Conservation (phyloP, 2,329 filamentous ascomycete species). For the Trichoderma atrobrunneum region DNA sequence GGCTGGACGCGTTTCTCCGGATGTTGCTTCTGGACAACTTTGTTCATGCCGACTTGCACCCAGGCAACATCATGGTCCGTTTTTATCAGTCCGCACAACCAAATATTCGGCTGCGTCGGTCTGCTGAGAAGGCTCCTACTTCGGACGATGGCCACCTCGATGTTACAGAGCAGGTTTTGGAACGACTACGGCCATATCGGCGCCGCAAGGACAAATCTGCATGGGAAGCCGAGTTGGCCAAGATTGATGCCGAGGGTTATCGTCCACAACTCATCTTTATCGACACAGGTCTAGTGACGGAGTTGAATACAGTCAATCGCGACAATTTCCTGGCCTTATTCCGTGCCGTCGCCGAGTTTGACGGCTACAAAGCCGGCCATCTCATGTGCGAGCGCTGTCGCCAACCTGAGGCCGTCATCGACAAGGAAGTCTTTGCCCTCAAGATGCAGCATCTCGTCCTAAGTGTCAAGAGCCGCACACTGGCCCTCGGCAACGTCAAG, state of each 20-base stretch:
- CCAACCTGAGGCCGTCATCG: constrained; percentile 84
- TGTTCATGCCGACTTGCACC: constrained; percentile 92
- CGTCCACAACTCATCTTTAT: constrained; percentile 95
- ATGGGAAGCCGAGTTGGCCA: constrained; percentile 71
- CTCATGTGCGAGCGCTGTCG: constrained; percentile 95
- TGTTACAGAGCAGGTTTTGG: constrained; percentile 83
- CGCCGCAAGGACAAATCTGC: constrained; percentile 58
- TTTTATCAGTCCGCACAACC: constrained; percentile 84
- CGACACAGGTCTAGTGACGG: constrained; percentile 91
- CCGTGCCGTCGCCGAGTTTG: constrained; percentile 92
- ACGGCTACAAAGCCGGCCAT: constrained; percentile 90
- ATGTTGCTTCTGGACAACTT: constrained; percentile 99
- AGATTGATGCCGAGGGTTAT: constrained; percentile 84
- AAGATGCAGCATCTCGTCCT: constrained; percentile 97
- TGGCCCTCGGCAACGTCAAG: constrained; percentile 90
- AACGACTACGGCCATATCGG: constrained; percentile 71
- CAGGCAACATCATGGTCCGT: constrained; percentile 98
- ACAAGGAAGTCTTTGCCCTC: constrained; percentile 85
- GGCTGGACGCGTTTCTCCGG: constrained; percentile 89
- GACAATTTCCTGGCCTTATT: constrained; percentile 93
- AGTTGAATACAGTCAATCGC: constrained; percentile 83
- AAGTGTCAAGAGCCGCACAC: constrained; percentile 82
- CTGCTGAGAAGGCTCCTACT: constrained; percentile 29
- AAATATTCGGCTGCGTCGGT: constrained; percentile 47
- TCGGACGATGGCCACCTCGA: constrained; percentile 57